Base-by-base conservation (phyloP, 306 rosid species). In the Dryas octopetala region DNA sequence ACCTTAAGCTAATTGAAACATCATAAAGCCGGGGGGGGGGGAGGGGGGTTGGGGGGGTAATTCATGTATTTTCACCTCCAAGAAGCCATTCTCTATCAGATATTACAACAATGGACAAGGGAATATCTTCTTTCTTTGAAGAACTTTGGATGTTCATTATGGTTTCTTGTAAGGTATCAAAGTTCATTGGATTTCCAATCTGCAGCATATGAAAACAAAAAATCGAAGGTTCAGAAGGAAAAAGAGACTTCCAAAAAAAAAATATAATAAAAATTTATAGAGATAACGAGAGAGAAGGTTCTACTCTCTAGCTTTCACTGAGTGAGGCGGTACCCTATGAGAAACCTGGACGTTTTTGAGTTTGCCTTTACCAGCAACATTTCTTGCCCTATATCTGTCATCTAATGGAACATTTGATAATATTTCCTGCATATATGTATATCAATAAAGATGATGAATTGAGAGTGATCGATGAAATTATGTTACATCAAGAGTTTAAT, bases 101-200 rank as follows among this genome's bases (percentile, higher is more conserved):
- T 85, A 88, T 86, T 75, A 86, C 93, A 26, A 88, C 93, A 57
- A 95, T 76, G 9, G 99, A 90, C 47, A 95, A 71, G 47, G 97
- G 97, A 83, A 84, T 43, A 70, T 85, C 89, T 49, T 78, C 67
- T 9, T 65, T 82, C 79, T 87, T 88, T 26, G 81, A 66, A 74
- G 93, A 85, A 60, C 60, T 85, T 70, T 85, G 96, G 81, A 92
- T 84, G 73, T 87, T 76, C 80, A 71, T 54, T 82, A 95, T 79
- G 67, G 99, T 86, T 68, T 89, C 93, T 85, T 87, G 80, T 62
- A 95, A 78, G 74, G 88, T 88, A 79, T 86, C 96, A 77, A 90
- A 89, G 75, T 95, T 88, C 98, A 90, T 79, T 44, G 97, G 99
- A 70, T 90, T 95, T 75, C 99, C 99, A 53, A 90, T 46, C 99